Evolutionary conservation across 208 protist genomes (phyloP).

Genomic region (Wallacemonas sp.): DNA sequence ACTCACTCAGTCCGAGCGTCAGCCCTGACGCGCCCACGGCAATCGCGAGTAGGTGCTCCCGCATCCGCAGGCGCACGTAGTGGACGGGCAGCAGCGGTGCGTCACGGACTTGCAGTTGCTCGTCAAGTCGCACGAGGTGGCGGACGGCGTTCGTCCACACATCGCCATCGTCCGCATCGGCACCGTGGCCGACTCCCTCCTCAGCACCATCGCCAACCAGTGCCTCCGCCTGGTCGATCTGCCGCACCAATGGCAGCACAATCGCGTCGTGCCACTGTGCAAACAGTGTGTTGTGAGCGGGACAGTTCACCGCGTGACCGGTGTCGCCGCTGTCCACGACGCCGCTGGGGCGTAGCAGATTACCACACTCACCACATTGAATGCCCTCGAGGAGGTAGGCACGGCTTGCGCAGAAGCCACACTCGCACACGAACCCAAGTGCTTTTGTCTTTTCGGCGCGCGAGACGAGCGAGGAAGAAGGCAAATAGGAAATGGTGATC

Average conservation of each 20-base stretch:
- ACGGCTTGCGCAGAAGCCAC: slow-evolving; percentile 39
- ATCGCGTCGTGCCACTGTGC: slow-evolving; percentile 3
- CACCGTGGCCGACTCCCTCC: neutral
- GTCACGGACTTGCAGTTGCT: slow-evolving; percentile 12
- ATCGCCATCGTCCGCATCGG: neutral
- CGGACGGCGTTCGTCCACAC: slow-evolving; percentile 28
- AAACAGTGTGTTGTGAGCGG: neutral
- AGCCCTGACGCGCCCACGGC: slow-evolving; percentile 30
- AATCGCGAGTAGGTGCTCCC: slow-evolving; percentile 51
- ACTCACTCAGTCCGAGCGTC: slow-evolving; percentile 26
- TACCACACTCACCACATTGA: slow-evolving; percentile 46
- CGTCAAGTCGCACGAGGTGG: slow-evolving; percentile 51
- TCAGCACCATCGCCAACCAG: neutral
- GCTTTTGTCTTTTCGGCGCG: slow-evolving; percentile 24
- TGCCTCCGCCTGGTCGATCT: slow-evolving; percentile 14
- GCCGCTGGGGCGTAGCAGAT: slow-evolving; percentile 39
- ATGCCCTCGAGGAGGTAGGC: slow-evolving; percentile 49
- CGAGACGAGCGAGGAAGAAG: slow-evolving; percentile 34
- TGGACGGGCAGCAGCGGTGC: slow-evolving; percentile 51
- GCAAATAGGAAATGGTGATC: slow-evolving; percentile 73
- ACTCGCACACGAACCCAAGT: slow-evolving; percentile 50
- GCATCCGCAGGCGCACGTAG: slow-evolving; percentile 42
- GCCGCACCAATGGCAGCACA: slow-evolving; percentile 3
- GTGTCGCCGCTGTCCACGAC: neutral
- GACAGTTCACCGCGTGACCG: neutral